Evolutionary conservation across 257 asterid species (phyloP), one percentile per base, ranked within the genome.

Genomic region (Voacanga thouarsii): DNA sequence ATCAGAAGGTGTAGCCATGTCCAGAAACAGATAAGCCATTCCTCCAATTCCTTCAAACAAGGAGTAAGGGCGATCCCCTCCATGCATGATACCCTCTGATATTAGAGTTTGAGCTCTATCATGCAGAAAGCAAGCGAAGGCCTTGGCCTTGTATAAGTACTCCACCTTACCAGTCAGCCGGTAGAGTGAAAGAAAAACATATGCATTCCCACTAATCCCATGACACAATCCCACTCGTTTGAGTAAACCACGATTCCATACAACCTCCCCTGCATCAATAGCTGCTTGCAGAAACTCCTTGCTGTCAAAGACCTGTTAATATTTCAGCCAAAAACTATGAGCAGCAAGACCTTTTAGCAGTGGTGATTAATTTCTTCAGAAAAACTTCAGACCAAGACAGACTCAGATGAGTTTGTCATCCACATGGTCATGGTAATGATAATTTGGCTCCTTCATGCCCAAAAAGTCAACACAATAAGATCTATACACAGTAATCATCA

Each of bases 161-260:
- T 92, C 89, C 18, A 86, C 86, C 30, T 88, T 84, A 23, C 96
- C 94, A 7, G 97, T 92, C 71, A 90, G 72, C 73, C 79, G 88
- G 85, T 92, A 88, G 47, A 92, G 87, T n/a, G 97, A 83, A 71
- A 92, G 91, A 74, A 94, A 94, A 28, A 87, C 89, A 45, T 90
- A 92, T 39, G 98, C 77, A 67, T 94, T 94, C 56, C 98, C 97
- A 63, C 96, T 88, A 26, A 94, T 85, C 77, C 97, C 98, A 28
- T 92, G 97, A 74, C 98, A 94, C 26, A 94, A 24, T 55, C 97
- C 98, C 9, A 94, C 94, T 61, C 96, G 93, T 84, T 88, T 94
- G 49, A 92, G 96, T 26, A 94, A 85, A 53, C 97, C 98, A 61
- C 96, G 80, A 30, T 78, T 81, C 97, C 98, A 94, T 6, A 94